Conservation (phyloP, 805 yeast genomes). For the Candida pseudofarinosa region DNA sequence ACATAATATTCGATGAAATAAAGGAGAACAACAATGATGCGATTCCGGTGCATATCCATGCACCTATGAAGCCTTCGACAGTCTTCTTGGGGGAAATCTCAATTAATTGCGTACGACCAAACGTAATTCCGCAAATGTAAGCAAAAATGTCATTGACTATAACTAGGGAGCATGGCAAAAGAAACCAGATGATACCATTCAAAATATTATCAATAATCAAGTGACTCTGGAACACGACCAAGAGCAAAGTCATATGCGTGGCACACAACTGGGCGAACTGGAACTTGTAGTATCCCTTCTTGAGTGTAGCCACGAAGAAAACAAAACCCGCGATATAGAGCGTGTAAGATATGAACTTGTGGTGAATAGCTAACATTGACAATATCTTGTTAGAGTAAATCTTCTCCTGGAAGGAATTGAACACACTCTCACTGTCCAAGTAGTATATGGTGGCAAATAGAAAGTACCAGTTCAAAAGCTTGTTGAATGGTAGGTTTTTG, state of each 20-base stretch:
- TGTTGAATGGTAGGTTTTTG: constrained; percentile 76
- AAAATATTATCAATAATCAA: constrained; percentile 84
- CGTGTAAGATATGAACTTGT: constrained; percentile 78
- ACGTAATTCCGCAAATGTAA: constrained; percentile 92
- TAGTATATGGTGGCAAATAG: constrained; percentile 82
- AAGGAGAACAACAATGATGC: constrained; percentile 67
- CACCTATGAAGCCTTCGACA: constrained; percentile 95
- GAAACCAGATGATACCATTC: constrained; percentile 91
- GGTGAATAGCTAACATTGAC: constrained; percentile 65
- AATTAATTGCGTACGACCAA: constrained; percentile 88
- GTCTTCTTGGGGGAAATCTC: constrained; percentile 96
- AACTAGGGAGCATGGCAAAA: constrained; percentile 87
- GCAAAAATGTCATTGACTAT: constrained; percentile 95
- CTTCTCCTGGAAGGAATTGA: constrained; percentile 57
- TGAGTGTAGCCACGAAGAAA: constrained; percentile 81
- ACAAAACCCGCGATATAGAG: constrained; percentile 85
- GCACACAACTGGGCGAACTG: constrained; percentile 92
- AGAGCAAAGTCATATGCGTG: constrained; percentile 87
- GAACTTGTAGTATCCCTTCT: constrained; percentile 83
- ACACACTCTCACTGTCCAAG: constrained; percentile 80
- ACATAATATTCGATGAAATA: constrained; percentile 60
- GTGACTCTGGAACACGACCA: constrained; percentile 93
- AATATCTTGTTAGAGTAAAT: constrained; percentile 52
- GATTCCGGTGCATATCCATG: constrained; percentile 89
- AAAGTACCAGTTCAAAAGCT: constrained; percentile 89